Evolutionary conservation across 2,329 filamentous ascomycete species (phyloP).

Genomic region (Penicillium sp.): DNA sequence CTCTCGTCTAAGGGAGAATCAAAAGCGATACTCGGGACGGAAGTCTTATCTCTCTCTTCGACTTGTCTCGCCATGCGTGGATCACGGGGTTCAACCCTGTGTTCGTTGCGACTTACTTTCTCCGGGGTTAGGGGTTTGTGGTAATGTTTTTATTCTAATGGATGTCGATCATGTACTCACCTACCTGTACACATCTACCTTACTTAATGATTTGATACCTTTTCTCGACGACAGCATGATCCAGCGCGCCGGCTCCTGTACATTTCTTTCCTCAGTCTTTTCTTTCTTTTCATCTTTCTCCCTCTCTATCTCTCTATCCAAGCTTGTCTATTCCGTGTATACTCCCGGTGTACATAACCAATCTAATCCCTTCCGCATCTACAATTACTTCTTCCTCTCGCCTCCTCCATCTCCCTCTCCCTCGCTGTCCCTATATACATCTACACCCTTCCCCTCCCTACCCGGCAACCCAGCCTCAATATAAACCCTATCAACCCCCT

Average conservation of each 20-base stretch:
- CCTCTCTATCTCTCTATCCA: neutral
- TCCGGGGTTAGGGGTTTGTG: slow-evolving; percentile 4
- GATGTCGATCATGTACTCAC: slow-evolving; percentile 19
- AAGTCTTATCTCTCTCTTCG: neutral
- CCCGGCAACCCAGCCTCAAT: neutral
- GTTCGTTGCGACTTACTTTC: neutral
- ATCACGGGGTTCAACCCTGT: neutral
- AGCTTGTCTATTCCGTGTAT: neutral
- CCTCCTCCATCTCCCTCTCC: neutral
- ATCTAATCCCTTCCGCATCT: neutral
- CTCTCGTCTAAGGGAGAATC: slow-evolving; percentile 24
- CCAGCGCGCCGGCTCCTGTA: slow-evolving; percentile 24
- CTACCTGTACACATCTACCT: slow-evolving; percentile 22
- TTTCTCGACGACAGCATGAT: slow-evolving; percentile 30
- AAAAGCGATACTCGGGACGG: neutral
- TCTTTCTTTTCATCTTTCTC: neutral
- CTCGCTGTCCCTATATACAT: neutral
- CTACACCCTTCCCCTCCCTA: neutral
- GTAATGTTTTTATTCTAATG: slow-evolving; percentile 18
- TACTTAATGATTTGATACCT: slow-evolving; percentile 29
- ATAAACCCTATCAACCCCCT: neutral
- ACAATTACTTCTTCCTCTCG: neutral
- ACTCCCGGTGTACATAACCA: slow-evolving; percentile 1
- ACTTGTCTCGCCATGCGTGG: neutral
- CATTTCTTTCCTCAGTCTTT: slow-evolving; percentile 4